phyloP scores from a whole-genome alignment of 2,329 filamentous ascomycete genomes.

The Scedosporium aurantiacum region DNA sequence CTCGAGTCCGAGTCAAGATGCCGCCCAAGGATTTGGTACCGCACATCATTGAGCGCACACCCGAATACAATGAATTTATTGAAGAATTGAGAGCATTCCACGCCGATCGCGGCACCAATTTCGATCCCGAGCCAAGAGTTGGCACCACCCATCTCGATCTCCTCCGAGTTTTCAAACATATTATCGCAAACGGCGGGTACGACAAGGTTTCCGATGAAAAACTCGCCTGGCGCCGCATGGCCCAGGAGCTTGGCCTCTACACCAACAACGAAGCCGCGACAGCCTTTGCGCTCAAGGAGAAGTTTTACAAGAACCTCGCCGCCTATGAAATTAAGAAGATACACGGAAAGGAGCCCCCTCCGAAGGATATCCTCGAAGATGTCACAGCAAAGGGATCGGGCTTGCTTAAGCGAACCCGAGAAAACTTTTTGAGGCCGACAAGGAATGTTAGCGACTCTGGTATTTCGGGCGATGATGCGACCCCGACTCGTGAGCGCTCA shows the following conservation, averaged over 20 bases:
- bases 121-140: conserved; percentile 74
- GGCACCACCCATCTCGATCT: conserved; percentile 68
- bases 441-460: conserved; percentile 46
- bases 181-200: conserved; percentile 71
- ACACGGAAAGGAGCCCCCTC: conserved; percentile 71
- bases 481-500: conserved; percentile 42
- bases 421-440: conserved; percentile 53
- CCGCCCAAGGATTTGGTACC: conserved; percentile 24
- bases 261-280: conserved; percentile 69
- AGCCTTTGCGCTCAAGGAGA: conserved; percentile 75
- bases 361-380: conserved; percentile 78
- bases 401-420: conserved; percentile 65
- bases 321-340: conserved; percentile 76
- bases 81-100: conserved; percentile 62
- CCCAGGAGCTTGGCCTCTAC: conserved; percentile 63
- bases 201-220: conserved; percentile 76
- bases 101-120: conserved; percentile 63
- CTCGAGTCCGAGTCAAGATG: conserved; percentile 15
- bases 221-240: conserved; percentile 74
- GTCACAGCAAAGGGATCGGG: conserved; percentile 76
- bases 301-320: conserved; percentile 81
- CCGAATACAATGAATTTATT: conserved; percentile 73
- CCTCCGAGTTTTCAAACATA: conserved; percentile 65
- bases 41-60: conserved; percentile 44
- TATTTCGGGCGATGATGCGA: conserved; percentile 49